Evolutionary conservation across 139 green algal species (phyloP), one percentile per base, ranked within the genome.

Genomic region (Chlamydomonas incerta): DNA sequence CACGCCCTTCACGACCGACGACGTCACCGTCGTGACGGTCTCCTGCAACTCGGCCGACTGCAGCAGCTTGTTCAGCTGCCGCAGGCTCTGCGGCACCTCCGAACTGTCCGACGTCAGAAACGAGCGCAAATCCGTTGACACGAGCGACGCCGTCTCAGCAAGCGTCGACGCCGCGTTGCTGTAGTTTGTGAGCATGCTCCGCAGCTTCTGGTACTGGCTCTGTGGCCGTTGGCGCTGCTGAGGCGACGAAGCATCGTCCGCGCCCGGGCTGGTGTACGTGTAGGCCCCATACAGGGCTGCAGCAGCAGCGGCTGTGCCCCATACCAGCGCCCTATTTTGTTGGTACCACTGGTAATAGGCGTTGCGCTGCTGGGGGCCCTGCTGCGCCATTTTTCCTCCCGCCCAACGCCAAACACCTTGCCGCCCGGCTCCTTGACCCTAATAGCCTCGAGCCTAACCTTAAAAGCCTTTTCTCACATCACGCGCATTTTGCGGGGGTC

Each of bases 81-180:
- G 60, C 9, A 92, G 62, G 70, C 89, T 92, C 50, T 55, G 74
- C 21, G 89, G 89, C 24, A 92, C 37, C 71, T 92, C 89, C 2
- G 34, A 10, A 0, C 21, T 10, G 26, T 90, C 81, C 3, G 81
- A 89, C 29, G 63, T 60, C 11, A 92, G 75, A 55, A 86, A 92
- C 9, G 60, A 15, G 24, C 82, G 85, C 50, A 92, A 41, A 71
- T 92, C 89, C 0, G 24, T 52, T 5, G 80, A 70, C 3, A 92
- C 50, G 15, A 90, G 33, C 9, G 85, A 71, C 0, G 52, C 60
- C 5, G 68, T 85, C 20, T 74, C 52, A 9, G 83, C 80, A 24
- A 88, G 2, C 3, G 68, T 63, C 8, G 68, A 72, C 9, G 68
- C 68, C 5, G 80, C 68, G 0, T 13, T 3, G 2, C 68, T 62